phyloP scores from a whole-genome alignment of 176 grass and related monocot genomes.

The Juncus effusus region DNA sequence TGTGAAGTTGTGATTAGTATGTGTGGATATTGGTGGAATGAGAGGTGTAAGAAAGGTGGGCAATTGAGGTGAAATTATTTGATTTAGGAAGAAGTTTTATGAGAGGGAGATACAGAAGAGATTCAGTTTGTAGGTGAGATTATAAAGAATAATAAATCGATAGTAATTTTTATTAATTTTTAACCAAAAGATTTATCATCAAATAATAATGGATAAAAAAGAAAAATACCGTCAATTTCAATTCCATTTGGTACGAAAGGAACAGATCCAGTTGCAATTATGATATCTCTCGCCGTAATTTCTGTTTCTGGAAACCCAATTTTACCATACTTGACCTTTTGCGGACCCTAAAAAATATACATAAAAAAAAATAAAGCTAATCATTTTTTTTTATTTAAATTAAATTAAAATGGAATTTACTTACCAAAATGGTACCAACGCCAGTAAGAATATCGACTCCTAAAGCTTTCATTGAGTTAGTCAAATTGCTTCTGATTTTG shows the following conservation, averaged over 20 bases:
- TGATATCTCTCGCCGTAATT: constrained; percentile 78
- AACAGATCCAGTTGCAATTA: constrained; percentile 89
- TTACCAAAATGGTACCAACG: constrained; percentile 70
- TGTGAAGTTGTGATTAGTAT: background rate
- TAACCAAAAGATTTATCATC: no score
- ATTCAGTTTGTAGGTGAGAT: no score
- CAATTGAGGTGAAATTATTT: background rate
- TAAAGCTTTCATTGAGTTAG: constrained; percentile 87
- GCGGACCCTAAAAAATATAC: constrained; percentile 57
- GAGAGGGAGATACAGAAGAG: no score
- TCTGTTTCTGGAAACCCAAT: constrained; percentile 72
- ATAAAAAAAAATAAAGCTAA: constrained; percentile 5
- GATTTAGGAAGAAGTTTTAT: no score
- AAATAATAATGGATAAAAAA: background rate
- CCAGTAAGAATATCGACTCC: constrained; percentile 87
- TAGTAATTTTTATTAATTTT: no score
- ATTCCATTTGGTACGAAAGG: constrained; percentile 98
- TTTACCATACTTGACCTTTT: constrained; percentile 80
- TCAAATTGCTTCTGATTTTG: constrained; percentile 87
- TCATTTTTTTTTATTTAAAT: background rate
- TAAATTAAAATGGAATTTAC: constrained; percentile 23
- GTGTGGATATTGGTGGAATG: constrained; percentile 1
- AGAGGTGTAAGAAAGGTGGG: no score
- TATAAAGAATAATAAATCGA: no score
- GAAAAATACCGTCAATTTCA: constrained; percentile 78